phyloP scores from a whole-genome alignment of 176 grass and related monocot species.

The Juncus inflexus region DNA sequence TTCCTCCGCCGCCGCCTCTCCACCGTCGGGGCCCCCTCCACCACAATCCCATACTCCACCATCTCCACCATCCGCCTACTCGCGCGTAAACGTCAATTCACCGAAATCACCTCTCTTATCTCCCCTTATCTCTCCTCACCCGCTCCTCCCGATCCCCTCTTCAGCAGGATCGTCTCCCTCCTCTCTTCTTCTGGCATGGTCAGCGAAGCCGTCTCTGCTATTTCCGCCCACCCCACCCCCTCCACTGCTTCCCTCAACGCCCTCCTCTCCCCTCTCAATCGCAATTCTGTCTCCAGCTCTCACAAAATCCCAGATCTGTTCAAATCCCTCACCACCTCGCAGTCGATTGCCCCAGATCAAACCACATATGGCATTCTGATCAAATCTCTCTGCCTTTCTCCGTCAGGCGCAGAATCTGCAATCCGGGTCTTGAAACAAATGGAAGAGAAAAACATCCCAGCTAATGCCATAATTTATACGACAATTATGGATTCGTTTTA shows the following conservation, averaged over 20 bases:
- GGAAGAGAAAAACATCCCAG: slow-evolving; percentile 30
- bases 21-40: not conserved
- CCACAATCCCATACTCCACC: slow-evolving; percentile 9
- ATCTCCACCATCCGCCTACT: slow-evolving; percentile 28
- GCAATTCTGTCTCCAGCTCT: slow-evolving; percentile 4
- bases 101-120: slow-evolving; percentile 35
- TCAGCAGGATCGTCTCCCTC: slow-evolving; percentile 20
- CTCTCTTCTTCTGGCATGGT: slow-evolving; percentile 41
- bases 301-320: slow-evolving; percentile 33
- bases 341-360: slow-evolving; percentile 25
- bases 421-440: slow-evolving; percentile 34
- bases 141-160: slow-evolving; percentile 22
- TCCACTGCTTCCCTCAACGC: slow-evolving; percentile 37
- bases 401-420: slow-evolving; percentile 20
- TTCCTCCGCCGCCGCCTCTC: not conserved
- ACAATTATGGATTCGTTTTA: slow-evolving; percentile 46
- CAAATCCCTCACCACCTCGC: slow-evolving; percentile 12
- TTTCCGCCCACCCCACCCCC: slow-evolving; percentile 23
- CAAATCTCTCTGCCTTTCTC: slow-evolving; percentile 40
- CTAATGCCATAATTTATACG: slow-evolving; percentile 27
- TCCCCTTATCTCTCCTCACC: slow-evolving; percentile 17
- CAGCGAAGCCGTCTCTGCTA: slow-evolving; percentile 24
- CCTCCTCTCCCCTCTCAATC: slow-evolving; percentile 41
- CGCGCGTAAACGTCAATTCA: slow-evolving; percentile 20
- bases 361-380: slow-evolving; percentile 38